Evolutionary conservation across 306 rosid species (phyloP), one percentile per base, ranked within the genome.

Genomic region (Trichosanthes truncata): DNA sequence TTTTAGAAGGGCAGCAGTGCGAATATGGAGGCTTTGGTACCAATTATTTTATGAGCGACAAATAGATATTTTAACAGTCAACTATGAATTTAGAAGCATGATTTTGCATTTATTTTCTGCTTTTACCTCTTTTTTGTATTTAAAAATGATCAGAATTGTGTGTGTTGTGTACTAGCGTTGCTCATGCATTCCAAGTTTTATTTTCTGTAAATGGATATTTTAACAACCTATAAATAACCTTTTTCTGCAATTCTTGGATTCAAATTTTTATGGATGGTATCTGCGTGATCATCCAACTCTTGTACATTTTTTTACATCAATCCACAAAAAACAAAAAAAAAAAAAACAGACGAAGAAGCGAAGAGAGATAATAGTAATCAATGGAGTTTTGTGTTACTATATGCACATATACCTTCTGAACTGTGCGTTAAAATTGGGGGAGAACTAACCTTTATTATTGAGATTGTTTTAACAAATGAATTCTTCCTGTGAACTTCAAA

Each of bases 381-480:
- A 7, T 63, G 43, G 71, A 31, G 43, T 63, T 33, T 33, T 63
- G 31, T 23, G 43, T 63, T 63, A 33, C 71, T 20, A 20, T 40
- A 9, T 67, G 18, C 31, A 38, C 69, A 31, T 62, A 12, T 29
- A 21, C 51, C 51, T 36, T 9, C 51, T 67, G 49, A 10, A 4
- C 15, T 25, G 29, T 38, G 51, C 17, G 4, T 9, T 41, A 11
- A 67, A 67, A 40, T 21, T 67, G 29, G 51, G 60, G 23, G 12
- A 63, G 73, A 46, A 65, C 23, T 7, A 15, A 26, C 60, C 4
- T 14, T 4, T n/a, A 1, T 45, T 31, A 20, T 78, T 31, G 68
- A 73, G 26, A 55, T 46, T 84, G 81, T 78, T 80, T 45, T 62
- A 65, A 23, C 72, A 62, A 83, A 41, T 21, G 55, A 45, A 49